Evolutionary conservation across 1,284 basidiomycete genomes (phyloP), one percentile per base, ranked within the genome.

Genomic region (Xerocomus amazonicus): DNA sequence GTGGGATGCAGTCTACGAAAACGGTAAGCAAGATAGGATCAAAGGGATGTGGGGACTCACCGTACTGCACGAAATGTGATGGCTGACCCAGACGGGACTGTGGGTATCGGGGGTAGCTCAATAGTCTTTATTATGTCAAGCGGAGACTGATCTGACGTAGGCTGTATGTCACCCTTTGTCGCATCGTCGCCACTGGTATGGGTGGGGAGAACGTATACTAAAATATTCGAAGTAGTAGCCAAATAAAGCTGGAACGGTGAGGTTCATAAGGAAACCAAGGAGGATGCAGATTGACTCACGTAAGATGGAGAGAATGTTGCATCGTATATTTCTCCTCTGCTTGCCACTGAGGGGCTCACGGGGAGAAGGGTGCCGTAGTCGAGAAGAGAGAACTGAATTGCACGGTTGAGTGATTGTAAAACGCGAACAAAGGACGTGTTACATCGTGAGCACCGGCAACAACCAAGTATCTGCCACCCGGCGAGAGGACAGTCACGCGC

Each of bases 401-500:
- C 54, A 52, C 7, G 45, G 40, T 52, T 65, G 50, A 62, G 60
- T 36, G 31, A 14, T 27, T 27, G 35, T 1, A 17, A 46, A 28
- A 12, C 4, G n/a, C 13, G 35, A 37, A 53, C 12, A 39, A 41
- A 19, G 36, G 27, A 50, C 5, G 12, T 4, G 6, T 61, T 66
- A 90, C 87, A 62, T 84, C 80, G 58, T 78, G 77, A 37, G 76
- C 76, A 14, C 84, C 85, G 32, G 82, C 84, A 36, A 81, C 78
- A 23, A 79, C 80, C 7, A 90, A 59, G 38, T 84, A 61, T 37
- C 69, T 73, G 28, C 79, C 77, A 60, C 84, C 76, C 9, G 80
- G 80, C 46, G 89, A 90, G 51, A 92, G 69, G 3, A 79, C 76
- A 2, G 89, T 88, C 13, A 90, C 84, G 80, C 86, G 90, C 89